These are phyloP conservation scores for Lentinula lateritia DNA, from an alignment of 768 basidiomycete species.

Conservation along the genomic window DNA sequence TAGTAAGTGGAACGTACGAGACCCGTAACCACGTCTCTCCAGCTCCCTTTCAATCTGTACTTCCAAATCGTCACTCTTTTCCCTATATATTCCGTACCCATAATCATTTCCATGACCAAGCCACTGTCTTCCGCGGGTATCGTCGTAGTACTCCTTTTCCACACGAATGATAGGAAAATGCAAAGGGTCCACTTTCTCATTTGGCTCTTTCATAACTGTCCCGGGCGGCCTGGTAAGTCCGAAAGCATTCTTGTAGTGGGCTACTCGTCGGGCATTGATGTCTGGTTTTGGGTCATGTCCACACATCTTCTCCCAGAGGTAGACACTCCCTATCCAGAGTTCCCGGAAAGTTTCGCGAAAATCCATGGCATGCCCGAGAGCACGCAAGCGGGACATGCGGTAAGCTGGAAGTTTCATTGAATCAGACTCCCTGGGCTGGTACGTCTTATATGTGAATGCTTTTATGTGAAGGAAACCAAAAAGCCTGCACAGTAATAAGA, in stretches of 20 bases:
- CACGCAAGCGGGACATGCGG: conserved; percentile 48
- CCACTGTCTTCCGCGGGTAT: conserved; percentile 47
- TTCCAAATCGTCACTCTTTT: conserved; percentile 49
- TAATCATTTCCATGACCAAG: conserved; percentile 42
- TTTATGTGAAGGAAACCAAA: conserved; percentile 68
- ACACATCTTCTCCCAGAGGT: conserved; percentile 47
- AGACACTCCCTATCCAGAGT: conserved; percentile 51
- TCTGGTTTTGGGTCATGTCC: conserved; percentile 50
- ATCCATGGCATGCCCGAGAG: conserved; percentile 61
- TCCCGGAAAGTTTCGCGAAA: conserved; percentile 66
- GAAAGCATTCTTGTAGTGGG: conserved; percentile 40
- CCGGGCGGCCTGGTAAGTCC: conserved; percentile 27
- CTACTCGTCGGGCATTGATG: conserved; percentile 34
- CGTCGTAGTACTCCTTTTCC: conserved; percentile 35
- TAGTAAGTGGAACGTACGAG: conserved; percentile 20
- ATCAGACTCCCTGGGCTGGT: conserved; percentile 29
- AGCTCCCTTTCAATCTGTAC: conserved; percentile 51
- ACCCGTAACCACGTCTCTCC: conserved; percentile 38
- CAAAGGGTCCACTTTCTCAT: conserved; percentile 7
- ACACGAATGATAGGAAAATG: conserved; percentile 27
- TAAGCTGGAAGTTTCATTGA: conserved; percentile 24
- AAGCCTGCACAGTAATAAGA: conserved; percentile 29
- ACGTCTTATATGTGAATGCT: conserved; percentile 68
- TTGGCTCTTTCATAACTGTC: not conserved
- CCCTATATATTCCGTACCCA: conserved; percentile 37